Percentiles rank a stretch among this genome's conserved stretches.
phyloP scores from a whole-genome alignment of 2,329 filamentous ascomycete species.

The Madurella mycetomatis region DNA sequence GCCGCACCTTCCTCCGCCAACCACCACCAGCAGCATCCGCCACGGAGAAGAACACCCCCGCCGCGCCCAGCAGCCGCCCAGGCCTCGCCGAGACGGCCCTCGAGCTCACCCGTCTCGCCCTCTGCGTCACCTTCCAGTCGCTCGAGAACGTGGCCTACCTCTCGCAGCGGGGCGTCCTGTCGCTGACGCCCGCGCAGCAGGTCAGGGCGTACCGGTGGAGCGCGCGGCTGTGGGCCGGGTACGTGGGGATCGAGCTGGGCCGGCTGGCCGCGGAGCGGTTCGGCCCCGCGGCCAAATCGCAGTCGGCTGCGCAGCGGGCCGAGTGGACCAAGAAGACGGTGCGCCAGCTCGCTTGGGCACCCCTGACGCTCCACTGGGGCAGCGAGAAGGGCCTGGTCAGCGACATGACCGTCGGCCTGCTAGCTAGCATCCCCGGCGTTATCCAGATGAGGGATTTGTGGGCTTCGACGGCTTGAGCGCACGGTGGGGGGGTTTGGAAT shows the following conservation, averaged over 20 bases:
- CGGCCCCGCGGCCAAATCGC: conserved; percentile 26
- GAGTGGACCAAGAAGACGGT: conserved; percentile 35
- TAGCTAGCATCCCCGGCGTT: conserved; percentile 43
- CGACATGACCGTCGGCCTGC: conserved; percentile 38
- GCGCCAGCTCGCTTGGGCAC: conserved; percentile 25
- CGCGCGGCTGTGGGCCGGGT: conserved; percentile 73
- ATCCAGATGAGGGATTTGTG: conserved; percentile 45
- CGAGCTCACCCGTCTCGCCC: conserved; percentile 62
- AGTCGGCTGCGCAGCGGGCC: conserved; percentile 39
- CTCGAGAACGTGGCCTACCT: conserved; percentile 84
- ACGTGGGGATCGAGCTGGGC: conserved; percentile 71
- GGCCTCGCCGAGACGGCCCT: conserved; percentile 42
- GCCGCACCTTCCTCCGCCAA: conserved; percentile 28
- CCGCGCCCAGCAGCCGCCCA: conserved; percentile 35
- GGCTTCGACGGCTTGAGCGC: conserved; percentile 25
- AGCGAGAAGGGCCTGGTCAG: conserved; percentile 55
- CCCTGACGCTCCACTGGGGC: conserved; percentile 62
- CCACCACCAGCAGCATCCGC: conserved; percentile 25
- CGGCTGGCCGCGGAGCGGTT: conserved; percentile 51
- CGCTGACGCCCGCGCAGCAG: conserved; percentile 52
- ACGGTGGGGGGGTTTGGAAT: neutral
- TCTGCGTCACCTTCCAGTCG: conserved; percentile 67
- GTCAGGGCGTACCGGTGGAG: conserved; percentile 65
- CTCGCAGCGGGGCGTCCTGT: conserved; percentile 65
- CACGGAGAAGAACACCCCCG: conserved; percentile 26